Base-by-base conservation (phyloP, 192 early-diverging fungal species). In the Mortierella alpina region DNA sequence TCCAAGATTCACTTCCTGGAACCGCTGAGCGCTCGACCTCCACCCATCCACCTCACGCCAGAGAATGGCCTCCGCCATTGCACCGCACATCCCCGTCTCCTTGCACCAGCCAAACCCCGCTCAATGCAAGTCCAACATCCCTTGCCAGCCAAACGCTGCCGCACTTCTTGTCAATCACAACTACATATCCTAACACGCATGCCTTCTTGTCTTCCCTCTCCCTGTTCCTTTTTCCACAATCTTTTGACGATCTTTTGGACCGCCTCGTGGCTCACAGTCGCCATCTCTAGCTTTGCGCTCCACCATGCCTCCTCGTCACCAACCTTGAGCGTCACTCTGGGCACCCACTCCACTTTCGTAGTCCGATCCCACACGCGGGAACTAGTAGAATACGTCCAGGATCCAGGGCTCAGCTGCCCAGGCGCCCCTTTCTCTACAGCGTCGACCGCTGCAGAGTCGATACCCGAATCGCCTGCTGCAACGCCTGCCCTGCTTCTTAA, bases 281-380 rank as follows among this genome's bases (percentile, higher is more conserved):
- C 70, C 22, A 68, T 80, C 45, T 58, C 69, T 4, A 72, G 42
- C 20, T 72, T 80, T 23, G 18, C 69, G 4, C 47, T 80, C 11
- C 77, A 80, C 60, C 72, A 68, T 80, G 77, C 77, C 7, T 50
- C 66, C 7, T 51, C 59, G 7, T 80, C 77, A 13, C 70, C 77
- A 20, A 65, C 70, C 11, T 45, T 80, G 47, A 80, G 45, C 20
- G 55, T 80, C 47, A 49, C 59, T 12, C 66, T 67, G 4, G 40
- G 62, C 15, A 46, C 62, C 39, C 39, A 66, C 48, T 63, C 66
- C 18, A 54, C 40, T 1, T 63, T 80, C 6, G 77, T 60, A 6
- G 63, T 72, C 52, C 77, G 55, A 68, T 80, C 70, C 17, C 64
- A 67, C 44, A 59, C 70, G 41, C 18, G 20, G 40, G 77, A 68